Conservation (phyloP, 2,329 filamentous ascomycete species). For the Juglanconis juglandina region DNA sequence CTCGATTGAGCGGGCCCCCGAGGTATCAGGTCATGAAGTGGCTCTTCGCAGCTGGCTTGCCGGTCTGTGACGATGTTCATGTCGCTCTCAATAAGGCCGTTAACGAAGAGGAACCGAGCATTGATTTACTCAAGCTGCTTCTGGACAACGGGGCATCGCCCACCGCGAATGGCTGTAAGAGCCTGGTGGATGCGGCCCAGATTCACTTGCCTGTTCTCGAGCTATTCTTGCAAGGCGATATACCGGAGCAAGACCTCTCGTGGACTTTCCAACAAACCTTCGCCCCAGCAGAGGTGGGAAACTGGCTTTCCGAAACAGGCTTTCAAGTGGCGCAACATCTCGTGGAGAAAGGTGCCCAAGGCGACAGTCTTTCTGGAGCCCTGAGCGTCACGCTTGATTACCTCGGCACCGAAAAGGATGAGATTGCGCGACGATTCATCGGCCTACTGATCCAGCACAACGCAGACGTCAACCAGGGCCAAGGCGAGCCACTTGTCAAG, state of each 20-base stretch:
- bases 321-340: slow-evolving; percentile 45
- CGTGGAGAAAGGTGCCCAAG: slow-evolving; percentile 45
- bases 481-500: slow-evolving; percentile 51
- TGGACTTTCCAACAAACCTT: slow-evolving; percentile 45
- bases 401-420: slow-evolving; percentile 34
- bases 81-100: slow-evolving; percentile 48
- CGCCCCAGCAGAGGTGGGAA: slow-evolving; percentile 33
- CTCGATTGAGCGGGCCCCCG: slow-evolving; percentile 46
- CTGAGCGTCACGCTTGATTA: slow-evolving; percentile 45
- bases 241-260: slow-evolving; percentile 41
- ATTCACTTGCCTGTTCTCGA: slow-evolving; percentile 36
- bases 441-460: slow-evolving; percentile 37
- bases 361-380: slow-evolving; percentile 42
- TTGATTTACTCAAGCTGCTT: slow-evolving; percentile 44
- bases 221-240: slow-evolving; percentile 39
- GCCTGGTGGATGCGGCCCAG: slow-evolving; percentile 47
- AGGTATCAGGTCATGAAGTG: slow-evolving; percentile 46
- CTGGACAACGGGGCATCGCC: slow-evolving; percentile 51
- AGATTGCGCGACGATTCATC: slow-evolving; percentile 44
- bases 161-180: slow-evolving; percentile 48
- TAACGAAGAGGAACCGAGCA: slow-evolving; percentile 49
- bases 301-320: slow-evolving; percentile 47
- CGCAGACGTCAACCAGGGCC: slow-evolving; percentile 46
- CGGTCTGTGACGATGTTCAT: slow-evolving; percentile 47
- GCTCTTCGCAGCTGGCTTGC: slow-evolving; percentile 50